phyloP scores from a whole-genome alignment of 805 yeast genomes.

The Ogataea wickerhamii region DNA sequence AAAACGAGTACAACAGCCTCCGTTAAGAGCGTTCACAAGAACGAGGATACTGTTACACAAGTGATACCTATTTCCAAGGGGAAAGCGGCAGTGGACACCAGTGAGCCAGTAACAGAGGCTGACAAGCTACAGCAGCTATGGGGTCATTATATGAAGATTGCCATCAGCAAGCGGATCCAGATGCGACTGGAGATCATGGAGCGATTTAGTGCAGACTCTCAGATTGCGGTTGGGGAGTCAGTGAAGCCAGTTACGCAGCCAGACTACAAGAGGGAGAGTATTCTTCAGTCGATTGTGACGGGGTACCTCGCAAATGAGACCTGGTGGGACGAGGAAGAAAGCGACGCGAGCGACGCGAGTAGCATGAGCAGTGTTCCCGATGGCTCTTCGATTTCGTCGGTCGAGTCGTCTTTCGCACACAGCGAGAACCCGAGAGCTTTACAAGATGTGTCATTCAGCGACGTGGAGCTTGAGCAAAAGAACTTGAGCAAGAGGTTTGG shows the following conservation, averaged over 20 bases:
- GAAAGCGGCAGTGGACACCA: neutral
- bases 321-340: neutral
- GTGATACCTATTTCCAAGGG: neutral
- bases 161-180: slow-evolving; percentile 26
- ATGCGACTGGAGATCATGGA: slow-evolving; percentile 27
- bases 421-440: neutral
- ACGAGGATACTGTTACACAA: neutral
- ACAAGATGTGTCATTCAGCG: neutral
- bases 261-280: slow-evolving; percentile 1
- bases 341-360: neutral
- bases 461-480: neutral
- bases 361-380: slow-evolving; percentile 1
- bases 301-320: neutral
- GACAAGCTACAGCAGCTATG: slow-evolving; percentile 23
- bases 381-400: slow-evolving; percentile 2
- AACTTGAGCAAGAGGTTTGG: neutral
- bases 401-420: neutral
- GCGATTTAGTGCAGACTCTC: slow-evolving; percentile 2
- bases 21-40: neutral
- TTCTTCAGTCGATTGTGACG: neutral
- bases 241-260: too few species aligned
- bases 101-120: slow-evolving; percentile 3
- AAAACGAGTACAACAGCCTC: neutral
- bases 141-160: slow-evolving; percentile 26
- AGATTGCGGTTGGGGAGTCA: neutral